Evolutionary conservation across 78 protist genomes (phyloP), one percentile per base, ranked within the genome.

Genomic region (Dictyostelium citrinum): DNA sequence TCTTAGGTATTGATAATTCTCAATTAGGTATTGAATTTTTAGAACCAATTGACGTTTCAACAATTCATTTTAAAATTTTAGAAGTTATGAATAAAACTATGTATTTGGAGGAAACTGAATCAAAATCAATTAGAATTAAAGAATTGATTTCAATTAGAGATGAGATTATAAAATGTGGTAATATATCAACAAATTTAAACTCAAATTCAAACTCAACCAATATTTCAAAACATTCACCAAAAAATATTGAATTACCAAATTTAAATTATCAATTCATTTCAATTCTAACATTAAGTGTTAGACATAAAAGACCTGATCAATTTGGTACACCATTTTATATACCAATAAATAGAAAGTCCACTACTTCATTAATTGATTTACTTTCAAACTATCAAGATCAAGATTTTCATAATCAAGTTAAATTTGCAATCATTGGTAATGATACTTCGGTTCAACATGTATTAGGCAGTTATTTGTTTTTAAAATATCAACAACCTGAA

Each of bases 291-390:
- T 41, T 78, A n/a, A 78, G 81, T 49, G 72, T 88, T 17, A 37
- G 83, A 20, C 81, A 88, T 45, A 88, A 88, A 77, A 88, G 81
- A 49, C 93, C 93, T 9, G 93, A 88, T 88, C 84, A 88, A 78
- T 67, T 31, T 22, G 74, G 79, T 8, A 72, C 93, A 16, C 55
- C 41, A 11, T 67, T 39, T 11, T 37, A 67, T 11, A 37, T 88
- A 3, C 93, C 93, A 78, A 77, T 88, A 0, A 77, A 88, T 39
- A 88, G 55, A 24, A 88, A 88, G 74, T 77, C 93, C 1, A 67
- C 58, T 0, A 67, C 51, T 6, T 22, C 82, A 0, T 24, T 88
- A 33, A 45, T 68, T 16, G 80, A 61, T 78, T 43, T 88, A 10
- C 55, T 88, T 49, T 79, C 86, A 11, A 61, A 72, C 17, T 88